phyloP scores from a whole-genome alignment of 805 yeast species.

The Scheffersomyces stipitis region DNA sequence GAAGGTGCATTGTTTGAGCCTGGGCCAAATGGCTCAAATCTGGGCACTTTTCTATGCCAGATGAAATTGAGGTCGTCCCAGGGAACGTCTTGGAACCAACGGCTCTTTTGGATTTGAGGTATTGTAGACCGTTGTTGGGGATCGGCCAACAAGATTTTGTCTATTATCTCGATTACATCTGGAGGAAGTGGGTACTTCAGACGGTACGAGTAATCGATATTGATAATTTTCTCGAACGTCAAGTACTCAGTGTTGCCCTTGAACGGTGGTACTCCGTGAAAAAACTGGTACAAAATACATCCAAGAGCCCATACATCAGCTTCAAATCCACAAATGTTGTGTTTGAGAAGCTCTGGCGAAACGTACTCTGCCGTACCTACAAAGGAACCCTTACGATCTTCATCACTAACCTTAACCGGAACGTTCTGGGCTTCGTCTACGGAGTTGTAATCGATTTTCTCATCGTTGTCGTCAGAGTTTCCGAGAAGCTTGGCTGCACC shows the following conservation, averaged over 20 bases:
- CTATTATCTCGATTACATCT: conserved; percentile 30
- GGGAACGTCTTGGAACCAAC: conserved; percentile 39
- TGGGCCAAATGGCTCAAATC: conserved; percentile 23
- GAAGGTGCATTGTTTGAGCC: conserved; percentile 1
- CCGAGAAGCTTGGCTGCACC: conserved; percentile 90
- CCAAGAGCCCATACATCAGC: conserved; percentile 95
- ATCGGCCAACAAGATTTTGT: conserved; percentile 31
- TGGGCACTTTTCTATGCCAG: conserved; percentile 32
- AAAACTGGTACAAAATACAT: conserved; percentile 80
- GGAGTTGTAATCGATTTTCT: conserved; percentile 31
- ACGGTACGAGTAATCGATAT: conserved; percentile 60
- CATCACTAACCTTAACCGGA: conserved; percentile 25
- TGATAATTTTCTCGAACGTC: conserved; percentile 86
- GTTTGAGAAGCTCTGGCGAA: conserved; percentile 81
- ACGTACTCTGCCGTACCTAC: conserved; percentile 98
- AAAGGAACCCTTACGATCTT: conserved; percentile 58
- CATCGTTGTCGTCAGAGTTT: conserved; percentile 30
- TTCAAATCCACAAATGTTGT: conserved; percentile 78
- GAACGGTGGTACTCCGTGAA: conserved; percentile 85
- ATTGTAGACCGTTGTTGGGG: conserved; percentile 32
- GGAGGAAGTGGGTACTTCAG: conserved; percentile 26
- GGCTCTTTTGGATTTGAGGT: conserved; percentile 29
- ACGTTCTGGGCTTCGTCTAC: conserved; percentile 22
- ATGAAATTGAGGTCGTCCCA: conserved; percentile 42
- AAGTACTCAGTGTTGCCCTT: conserved; percentile 82